Evolutionary conservation across 768 basidiomycete genomes (phyloP).

Genomic region (Hysterangium stoloniferum): DNA sequence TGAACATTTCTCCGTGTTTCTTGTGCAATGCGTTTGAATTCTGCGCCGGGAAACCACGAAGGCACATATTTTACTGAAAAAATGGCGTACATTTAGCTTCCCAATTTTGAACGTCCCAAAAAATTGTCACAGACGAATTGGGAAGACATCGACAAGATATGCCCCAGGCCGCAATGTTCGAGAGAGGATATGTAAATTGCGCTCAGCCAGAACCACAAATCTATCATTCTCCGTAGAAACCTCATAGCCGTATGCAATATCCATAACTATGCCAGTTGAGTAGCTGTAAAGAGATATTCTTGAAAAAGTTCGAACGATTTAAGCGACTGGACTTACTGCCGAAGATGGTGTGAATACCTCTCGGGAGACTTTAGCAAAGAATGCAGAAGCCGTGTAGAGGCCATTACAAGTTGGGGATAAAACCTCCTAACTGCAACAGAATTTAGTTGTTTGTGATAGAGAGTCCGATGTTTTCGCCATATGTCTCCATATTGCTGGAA

Average conservation of each 20-base stretch:
- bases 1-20: constrained; percentile 19
- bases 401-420: constrained; percentile 24
- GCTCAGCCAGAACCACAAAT: background rate
- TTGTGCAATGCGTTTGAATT: constrained; percentile 27
- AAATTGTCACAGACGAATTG: background rate
- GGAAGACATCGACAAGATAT: constrained; percentile 4
- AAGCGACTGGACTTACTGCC: constrained; percentile 11
- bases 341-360: constrained; percentile 30
- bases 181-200: background rate
- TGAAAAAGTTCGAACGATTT: background rate
- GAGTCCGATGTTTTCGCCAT: constrained; percentile 31
- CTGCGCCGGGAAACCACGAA: constrained; percentile 35
- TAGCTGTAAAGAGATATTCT: background rate
- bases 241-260: constrained; percentile 4
- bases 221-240: background rate
- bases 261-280: background rate
- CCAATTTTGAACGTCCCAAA: too few species aligned
- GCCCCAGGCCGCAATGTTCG: constrained; percentile 1
- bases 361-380: constrained; percentile 31
- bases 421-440: constrained; percentile 21
- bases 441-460: constrained; percentile 34
- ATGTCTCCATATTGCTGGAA: constrained; percentile 32
- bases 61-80: constrained; percentile 19
- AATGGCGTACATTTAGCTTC: too few species aligned
- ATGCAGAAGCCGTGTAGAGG: constrained; percentile 32